Conservation (phyloP, 306 rosid species). For the Corylus avellana region DNA sequence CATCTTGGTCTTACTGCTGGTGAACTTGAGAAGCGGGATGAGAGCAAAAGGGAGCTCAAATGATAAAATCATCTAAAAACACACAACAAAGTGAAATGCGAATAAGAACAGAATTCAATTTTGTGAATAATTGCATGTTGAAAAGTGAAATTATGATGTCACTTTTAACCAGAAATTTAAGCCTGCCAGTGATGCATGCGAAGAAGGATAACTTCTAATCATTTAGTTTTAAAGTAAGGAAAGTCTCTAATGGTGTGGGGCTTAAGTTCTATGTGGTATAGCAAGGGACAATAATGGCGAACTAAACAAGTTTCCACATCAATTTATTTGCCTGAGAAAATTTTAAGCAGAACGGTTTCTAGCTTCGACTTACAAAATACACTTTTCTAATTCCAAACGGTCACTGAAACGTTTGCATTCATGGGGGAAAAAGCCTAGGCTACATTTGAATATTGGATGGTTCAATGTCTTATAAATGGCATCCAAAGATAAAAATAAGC, state of each 20-base stretch:
- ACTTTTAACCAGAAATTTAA: not conserved
- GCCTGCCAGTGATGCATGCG: not conserved
- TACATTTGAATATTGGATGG: not conserved
- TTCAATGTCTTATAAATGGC: not conserved
- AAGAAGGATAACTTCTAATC: not conserved
- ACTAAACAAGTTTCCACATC: too few relatives aligned
- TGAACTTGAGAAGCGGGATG: constrained; percentile 93
- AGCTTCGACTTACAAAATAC: too few relatives aligned
- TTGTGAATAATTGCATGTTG: not conserved
- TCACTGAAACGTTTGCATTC: not conserved
- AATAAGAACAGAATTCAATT: not conserved
- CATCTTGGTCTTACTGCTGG: constrained; percentile 89
- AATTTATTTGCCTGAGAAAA: too few relatives aligned
- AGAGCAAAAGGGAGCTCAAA: constrained; percentile 97
- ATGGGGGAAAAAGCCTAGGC: not conserved
- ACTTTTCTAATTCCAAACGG: not conserved
- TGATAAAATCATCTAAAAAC: constrained; percentile 86
- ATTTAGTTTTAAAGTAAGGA: not conserved
- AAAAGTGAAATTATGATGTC: not conserved
- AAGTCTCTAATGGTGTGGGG: not conserved
- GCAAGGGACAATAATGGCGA: not conserved
- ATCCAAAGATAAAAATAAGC: not conserved
- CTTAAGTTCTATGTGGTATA: not conserved
- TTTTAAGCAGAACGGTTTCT: not conserved
- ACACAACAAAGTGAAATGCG: constrained; percentile 15